A percentile compares a stretch with the other conserved stretches of the same genome.
These are phyloP conservation scores for Calonectria multiphialidica DNA, from an alignment of 2,329 filamentous ascomycete genomes.

Conservation along the genomic window DNA sequence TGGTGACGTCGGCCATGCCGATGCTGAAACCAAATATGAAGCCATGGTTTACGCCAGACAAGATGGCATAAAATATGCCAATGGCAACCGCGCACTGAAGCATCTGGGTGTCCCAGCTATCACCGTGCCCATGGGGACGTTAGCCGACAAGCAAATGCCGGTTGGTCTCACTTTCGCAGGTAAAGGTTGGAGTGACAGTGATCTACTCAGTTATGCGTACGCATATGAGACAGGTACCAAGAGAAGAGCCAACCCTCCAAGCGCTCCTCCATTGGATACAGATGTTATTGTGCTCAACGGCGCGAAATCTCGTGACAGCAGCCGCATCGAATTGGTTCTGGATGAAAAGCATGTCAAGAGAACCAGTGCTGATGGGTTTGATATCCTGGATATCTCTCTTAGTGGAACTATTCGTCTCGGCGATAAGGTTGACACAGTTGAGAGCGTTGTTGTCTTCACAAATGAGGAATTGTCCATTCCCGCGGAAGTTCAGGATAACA, in stretches of 20 bases:
- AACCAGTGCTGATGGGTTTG: neutral
- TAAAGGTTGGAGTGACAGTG: slow-evolving; percentile 9
- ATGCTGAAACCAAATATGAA: slow-evolving; percentile 2
- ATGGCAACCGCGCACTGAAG: slow-evolving; percentile 22
- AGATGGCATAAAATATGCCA: slow-evolving; percentile 23
- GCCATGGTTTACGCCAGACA: neutral
- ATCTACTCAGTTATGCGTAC: slow-evolving; percentile 7
- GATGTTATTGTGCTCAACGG: neutral
- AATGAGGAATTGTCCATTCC: neutral
- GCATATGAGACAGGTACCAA: slow-evolving; percentile 3
- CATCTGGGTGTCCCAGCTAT: slow-evolving; percentile 24
- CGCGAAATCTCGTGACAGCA: neutral
- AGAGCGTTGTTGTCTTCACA: neutral
- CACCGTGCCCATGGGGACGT: slow-evolving; percentile 23
- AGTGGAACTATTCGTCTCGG: neutral
- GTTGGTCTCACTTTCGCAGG: slow-evolving; percentile 21
- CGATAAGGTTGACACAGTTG: neutral
- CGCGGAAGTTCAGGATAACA: neutral
- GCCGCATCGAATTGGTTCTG: neutral
- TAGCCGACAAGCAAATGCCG: slow-evolving; percentile 23
- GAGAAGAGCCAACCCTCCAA: neutral
- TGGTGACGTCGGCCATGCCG: slow-evolving; percentile 13
- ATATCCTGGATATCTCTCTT: neutral
- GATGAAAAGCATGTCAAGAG: neutral
- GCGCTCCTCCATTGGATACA: neutral